Percentiles rank a stretch among this genome's conserved stretches.
Conservation (phyloP, 2,329 filamentous ascomycete species). For the Aspergillus viridinutans region DNA sequence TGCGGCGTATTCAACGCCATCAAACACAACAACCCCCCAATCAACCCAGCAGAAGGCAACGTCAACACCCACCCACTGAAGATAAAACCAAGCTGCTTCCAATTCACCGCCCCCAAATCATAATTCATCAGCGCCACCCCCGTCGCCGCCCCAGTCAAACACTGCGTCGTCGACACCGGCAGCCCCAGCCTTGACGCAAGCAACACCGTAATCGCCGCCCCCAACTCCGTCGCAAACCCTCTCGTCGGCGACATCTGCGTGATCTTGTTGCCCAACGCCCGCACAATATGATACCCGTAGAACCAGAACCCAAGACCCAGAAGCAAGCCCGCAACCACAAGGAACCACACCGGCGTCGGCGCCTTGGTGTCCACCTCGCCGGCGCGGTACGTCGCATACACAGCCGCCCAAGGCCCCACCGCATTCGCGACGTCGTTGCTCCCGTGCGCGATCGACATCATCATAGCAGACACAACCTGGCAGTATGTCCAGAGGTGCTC, state of each 20-base stretch:
- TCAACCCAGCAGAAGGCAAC: conserved; percentile 40
- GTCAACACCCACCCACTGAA: conserved; percentile 45
- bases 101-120: conserved; percentile 41
- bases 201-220: conserved; percentile 39
- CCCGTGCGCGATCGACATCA: conserved; percentile 44
- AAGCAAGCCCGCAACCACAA: conserved; percentile 36
- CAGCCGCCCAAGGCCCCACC: conserved; percentile 39
- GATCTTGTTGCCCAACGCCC: conserved; percentile 40
- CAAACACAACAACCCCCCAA: conserved; percentile 37
- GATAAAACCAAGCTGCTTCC: conserved; percentile 42
- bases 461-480: conserved; percentile 40
- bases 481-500: conserved; percentile 48
- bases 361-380: conserved; percentile 31
- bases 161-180: conserved; percentile 39
- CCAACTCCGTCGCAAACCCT: conserved; percentile 36
- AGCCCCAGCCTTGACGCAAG: conserved; percentile 31
- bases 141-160: conserved; percentile 33
- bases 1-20: conserved; percentile 44
- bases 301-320: conserved; percentile 42
- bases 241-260: conserved; percentile 36
- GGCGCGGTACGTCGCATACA: conserved; percentile 33
- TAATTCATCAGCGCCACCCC: conserved; percentile 37
- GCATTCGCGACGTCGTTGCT: conserved; percentile 45
- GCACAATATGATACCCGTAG: conserved; percentile 41
- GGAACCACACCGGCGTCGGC: conserved; percentile 38